phyloP scores from a whole-genome alignment of 768 basidiomycete species.

The Phaeotremella skinneri region DNA sequence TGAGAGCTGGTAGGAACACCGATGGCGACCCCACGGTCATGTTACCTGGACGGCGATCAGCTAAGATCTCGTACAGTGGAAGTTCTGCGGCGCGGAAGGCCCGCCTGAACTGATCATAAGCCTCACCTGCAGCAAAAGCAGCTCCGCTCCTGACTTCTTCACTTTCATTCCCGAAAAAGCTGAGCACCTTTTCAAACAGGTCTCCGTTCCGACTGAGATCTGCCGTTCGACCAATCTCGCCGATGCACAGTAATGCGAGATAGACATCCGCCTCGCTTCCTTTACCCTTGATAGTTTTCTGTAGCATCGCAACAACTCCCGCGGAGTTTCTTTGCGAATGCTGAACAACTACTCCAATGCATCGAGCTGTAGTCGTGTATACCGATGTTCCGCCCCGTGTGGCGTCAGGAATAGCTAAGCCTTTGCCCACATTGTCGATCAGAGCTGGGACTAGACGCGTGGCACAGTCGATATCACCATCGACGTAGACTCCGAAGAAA shows the following conservation, averaged over 20 bases:
- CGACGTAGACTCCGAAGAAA: constrained; percentile 79
- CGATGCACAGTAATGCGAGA: constrained; percentile 80
- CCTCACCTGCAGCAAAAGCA: constrained; percentile 83
- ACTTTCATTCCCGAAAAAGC: constrained; percentile 70
- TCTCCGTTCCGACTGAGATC: constrained; percentile 80
- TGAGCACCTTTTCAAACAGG: constrained; percentile 71
- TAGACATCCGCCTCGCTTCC: constrained; percentile 68
- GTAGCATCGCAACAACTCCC: constrained; percentile 79
- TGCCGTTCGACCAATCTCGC: constrained; percentile 90
- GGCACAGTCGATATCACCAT: constrained; percentile 77
- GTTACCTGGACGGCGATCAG: constrained; percentile 62
- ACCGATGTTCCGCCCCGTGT: constrained; percentile 43
- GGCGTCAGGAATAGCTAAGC: constrained; percentile 50
- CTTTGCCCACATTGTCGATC: constrained; percentile 65
- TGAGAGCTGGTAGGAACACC: constrained; percentile 79
- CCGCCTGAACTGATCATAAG: background rate
- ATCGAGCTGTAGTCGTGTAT: constrained; percentile 71
- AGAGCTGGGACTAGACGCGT: constrained; percentile 77
- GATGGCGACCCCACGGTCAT: constrained; percentile 90
- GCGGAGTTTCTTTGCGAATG: constrained; percentile 70
- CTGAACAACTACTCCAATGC: constrained; percentile 76
- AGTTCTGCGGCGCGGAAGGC: background rate
- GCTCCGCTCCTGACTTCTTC: constrained; percentile 88
- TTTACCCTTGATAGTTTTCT: constrained; percentile 73
- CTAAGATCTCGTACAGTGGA: background rate